Conservation (phyloP, 2,329 filamentous ascomycete genomes). For the Hortaea sp. region DNA sequence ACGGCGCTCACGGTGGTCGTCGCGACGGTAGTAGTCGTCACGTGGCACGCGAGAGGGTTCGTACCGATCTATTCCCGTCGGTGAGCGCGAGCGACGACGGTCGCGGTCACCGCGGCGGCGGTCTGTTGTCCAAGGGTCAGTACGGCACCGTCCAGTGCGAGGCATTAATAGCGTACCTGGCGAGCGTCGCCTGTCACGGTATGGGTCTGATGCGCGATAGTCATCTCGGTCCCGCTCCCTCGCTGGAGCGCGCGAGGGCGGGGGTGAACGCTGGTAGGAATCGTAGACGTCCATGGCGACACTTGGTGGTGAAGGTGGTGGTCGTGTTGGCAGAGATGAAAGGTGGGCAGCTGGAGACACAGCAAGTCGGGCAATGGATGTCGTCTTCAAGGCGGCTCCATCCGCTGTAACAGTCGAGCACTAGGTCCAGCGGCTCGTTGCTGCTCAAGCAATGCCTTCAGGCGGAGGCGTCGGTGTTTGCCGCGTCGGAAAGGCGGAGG, state of each 20-base stretch:
- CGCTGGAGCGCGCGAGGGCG: constrained; percentile 8
- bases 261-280: constrained; percentile 5
- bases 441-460: background rate
- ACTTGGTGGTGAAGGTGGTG: background rate
- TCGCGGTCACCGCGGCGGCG: constrained; percentile 29
- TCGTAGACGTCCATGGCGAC: constrained; percentile 7
- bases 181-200: constrained; percentile 16
- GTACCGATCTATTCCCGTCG: constrained; percentile 62
- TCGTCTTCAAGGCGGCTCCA: constrained; percentile 8
- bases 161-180: constrained; percentile 5
- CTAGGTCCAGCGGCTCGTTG: background rate
- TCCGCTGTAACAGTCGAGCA: constrained; percentile 2
- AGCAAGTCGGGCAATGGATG: no score
- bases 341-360: background rate
- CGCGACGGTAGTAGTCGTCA: constrained; percentile 58
- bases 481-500: background rate
- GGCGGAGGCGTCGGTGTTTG: constrained; percentile 1
- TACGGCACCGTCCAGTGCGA: background rate
- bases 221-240: constrained; percentile 11
- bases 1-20: constrained; percentile 56
- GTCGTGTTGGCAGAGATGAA: background rate
- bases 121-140: constrained; percentile 9
- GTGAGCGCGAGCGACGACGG: constrained; percentile 66
- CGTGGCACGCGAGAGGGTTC: constrained; percentile 57
- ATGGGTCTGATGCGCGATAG: constrained; percentile 12